A percentile compares a stretch with the other conserved stretches of the same genome.
Evolutionary conservation across 108 stramenopile genomes (phyloP).

Genomic region (Conticribra guillardii): DNA sequence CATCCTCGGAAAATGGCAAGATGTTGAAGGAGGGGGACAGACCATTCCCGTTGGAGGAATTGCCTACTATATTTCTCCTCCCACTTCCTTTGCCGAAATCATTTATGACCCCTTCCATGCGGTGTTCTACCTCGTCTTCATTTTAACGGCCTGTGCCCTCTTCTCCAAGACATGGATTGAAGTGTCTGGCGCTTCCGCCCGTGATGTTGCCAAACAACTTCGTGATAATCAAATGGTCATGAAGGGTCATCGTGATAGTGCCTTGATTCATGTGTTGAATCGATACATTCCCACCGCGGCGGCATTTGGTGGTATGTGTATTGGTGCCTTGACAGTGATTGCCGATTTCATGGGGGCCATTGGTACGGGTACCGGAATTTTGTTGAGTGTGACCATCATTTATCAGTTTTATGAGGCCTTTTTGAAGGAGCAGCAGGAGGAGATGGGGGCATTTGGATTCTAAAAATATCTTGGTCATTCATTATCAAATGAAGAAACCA

Average conservation of each 20-base stretch:
- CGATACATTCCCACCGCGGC: conserved; percentile 99
- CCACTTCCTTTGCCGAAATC: conserved; percentile 90
- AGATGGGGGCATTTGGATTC: conserved; percentile 53
- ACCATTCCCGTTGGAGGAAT: conserved; percentile 98
- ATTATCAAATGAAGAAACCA: background rate
- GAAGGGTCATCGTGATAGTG: conserved; percentile 98
- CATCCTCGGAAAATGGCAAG: conserved; percentile 98
- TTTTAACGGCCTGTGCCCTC: conserved; percentile 96
- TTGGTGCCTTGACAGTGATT: conserved; percentile 96
- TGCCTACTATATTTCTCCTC: conserved; percentile 99
- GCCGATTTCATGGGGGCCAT: conserved; percentile 99
- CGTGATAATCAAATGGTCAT: conserved; percentile 99
- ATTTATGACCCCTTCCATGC: conserved; percentile 99
- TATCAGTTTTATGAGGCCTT: conserved; percentile 97
- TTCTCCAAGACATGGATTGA: conserved; percentile 99
- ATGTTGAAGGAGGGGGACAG: conserved; percentile 93
- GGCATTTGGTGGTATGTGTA: conserved; percentile 99
- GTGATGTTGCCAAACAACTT: conserved; percentile 99
- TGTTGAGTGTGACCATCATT: conserved; percentile 98
- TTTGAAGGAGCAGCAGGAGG: conserved; percentile 74
- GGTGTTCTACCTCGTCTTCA: conserved; percentile 97
- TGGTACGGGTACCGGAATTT: conserved; percentile 98
- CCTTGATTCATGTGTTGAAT: conserved; percentile 96
- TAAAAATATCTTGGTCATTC: conserved; percentile 6
- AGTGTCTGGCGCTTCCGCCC: conserved; percentile 94